phyloP scores from a whole-genome alignment of 306 rosid genomes.

The Dalbergia cochinchinensis region DNA sequence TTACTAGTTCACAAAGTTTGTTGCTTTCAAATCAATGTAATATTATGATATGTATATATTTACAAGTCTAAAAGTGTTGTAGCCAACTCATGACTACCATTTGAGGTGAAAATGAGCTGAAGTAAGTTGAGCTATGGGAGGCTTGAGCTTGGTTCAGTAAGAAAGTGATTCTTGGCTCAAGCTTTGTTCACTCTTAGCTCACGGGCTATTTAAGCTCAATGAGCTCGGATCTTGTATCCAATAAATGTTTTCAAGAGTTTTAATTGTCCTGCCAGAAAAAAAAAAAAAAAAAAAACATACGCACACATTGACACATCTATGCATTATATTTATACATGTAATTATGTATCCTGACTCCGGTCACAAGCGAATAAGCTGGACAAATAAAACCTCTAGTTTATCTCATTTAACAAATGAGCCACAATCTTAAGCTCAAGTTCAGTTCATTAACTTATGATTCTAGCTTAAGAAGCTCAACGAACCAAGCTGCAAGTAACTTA shows the following conservation, averaged over 20 bases:
- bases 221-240: neutral
- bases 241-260: neutral
- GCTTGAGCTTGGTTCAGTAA: neutral
- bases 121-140: neutral
- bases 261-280: neutral
- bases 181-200: neutral
- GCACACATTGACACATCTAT: neutral
- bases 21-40: constrained; percentile 33
- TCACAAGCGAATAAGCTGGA: neutral
- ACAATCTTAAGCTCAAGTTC: neutral
- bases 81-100: neutral
- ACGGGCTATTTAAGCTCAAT: neutral
- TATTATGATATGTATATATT: constrained; percentile 6
- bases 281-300: neutral
- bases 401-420: neutral
- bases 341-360: neutral
- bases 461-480: neutral
- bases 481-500: neutral
- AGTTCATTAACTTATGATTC: neutral
- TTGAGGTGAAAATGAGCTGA: neutral
- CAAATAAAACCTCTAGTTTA: no score
- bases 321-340: neutral
- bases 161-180: neutral
- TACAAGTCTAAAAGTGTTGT: constrained; percentile 20
- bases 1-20: constrained; percentile 11